Conservation (phyloP, 805 yeast genomes). For the Ogataea salicorniae region DNA sequence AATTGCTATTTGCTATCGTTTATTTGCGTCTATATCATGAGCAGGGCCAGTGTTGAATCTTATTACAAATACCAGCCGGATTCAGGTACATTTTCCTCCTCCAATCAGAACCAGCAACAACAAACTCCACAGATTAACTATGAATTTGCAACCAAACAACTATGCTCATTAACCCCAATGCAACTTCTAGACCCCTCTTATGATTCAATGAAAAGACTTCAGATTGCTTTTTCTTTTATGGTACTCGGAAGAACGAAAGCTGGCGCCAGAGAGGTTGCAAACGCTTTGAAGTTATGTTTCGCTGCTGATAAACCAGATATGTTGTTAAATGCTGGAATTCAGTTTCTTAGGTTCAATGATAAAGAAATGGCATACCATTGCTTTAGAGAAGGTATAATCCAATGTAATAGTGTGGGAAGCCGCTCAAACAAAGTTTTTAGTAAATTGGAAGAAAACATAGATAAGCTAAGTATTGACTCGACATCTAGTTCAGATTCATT, state of each 20-base stretch:
- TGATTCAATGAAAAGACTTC: slow-evolving; percentile 7
- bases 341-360: slow-evolving; percentile 11
- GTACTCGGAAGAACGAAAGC: slow-evolving; percentile 14
- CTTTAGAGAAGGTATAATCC: slow-evolving; percentile 14
- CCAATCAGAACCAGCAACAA: slow-evolving; percentile 13
- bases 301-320: slow-evolving; percentile 8
- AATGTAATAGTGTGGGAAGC: slow-evolving; percentile 10
- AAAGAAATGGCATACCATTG: slow-evolving; percentile 12
- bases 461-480: neutral
- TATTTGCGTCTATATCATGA: neutral
- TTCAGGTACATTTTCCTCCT: slow-evolving; percentile 14
- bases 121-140: slow-evolving; percentile 11
- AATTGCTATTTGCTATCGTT: too few species aligned
- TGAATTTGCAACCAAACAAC: slow-evolving; percentile 14
- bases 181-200: slow-evolving; percentile 10
- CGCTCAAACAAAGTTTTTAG: slow-evolving; percentile 4
- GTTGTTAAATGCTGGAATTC: slow-evolving; percentile 13
- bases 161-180: slow-evolving; percentile 4
- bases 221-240: slow-evolving; percentile 14
- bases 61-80: slow-evolving; percentile 10
- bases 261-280: slow-evolving; percentile 16
- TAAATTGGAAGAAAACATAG: slow-evolving; percentile 7
- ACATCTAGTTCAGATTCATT: too few species aligned
- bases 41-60: neutral
- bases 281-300: slow-evolving; percentile 11